Percentiles rank a stretch among this genome's conserved stretches.
phyloP scores from a whole-genome alignment of 176 grass and related monocot genomes.

The Elaeis guineensis region DNA sequence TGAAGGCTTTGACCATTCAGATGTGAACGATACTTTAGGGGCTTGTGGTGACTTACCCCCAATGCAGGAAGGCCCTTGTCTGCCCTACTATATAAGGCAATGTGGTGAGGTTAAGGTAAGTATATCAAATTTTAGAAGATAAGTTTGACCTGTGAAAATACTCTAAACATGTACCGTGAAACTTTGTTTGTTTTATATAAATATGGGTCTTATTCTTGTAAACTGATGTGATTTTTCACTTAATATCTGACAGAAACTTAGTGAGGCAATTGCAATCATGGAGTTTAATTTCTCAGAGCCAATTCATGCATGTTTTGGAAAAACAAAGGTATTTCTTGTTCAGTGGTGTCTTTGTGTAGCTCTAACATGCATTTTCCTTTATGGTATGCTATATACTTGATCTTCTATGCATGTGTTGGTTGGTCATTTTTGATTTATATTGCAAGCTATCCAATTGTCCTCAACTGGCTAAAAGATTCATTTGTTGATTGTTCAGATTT shows the following conservation, averaged over 20 bases:
- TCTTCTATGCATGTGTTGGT: no score
- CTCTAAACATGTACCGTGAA: no score
- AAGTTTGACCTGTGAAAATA: no score
- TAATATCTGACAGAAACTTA: constrained; percentile 41
- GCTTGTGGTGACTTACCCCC: constrained; percentile 66
- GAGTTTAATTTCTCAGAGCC: constrained; percentile 62
- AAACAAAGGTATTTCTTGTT: constrained; percentile 52
- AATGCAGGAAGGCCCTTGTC: constrained; percentile 54
- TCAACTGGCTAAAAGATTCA: no score
- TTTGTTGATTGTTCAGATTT: no score
- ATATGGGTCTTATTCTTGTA: background rate
- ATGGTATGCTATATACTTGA: no score
- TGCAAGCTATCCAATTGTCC: no score
- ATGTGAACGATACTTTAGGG: constrained; percentile 74
- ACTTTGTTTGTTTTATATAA: background rate
- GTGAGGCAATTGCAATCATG: constrained; percentile 53
- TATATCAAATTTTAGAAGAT: background rate
- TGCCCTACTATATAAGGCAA: constrained; percentile 80
- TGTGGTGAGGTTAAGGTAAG: constrained; percentile 71
- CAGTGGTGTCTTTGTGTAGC: no score
- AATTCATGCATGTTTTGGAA: constrained; percentile 60
- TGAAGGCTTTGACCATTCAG: constrained; percentile 75
- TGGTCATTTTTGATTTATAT: no score
- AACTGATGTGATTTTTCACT: background rate
- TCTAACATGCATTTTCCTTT: no score